Evolutionary conservation across 768 basidiomycete species (phyloP).

Genomic region (Tylopilus sp.): DNA sequence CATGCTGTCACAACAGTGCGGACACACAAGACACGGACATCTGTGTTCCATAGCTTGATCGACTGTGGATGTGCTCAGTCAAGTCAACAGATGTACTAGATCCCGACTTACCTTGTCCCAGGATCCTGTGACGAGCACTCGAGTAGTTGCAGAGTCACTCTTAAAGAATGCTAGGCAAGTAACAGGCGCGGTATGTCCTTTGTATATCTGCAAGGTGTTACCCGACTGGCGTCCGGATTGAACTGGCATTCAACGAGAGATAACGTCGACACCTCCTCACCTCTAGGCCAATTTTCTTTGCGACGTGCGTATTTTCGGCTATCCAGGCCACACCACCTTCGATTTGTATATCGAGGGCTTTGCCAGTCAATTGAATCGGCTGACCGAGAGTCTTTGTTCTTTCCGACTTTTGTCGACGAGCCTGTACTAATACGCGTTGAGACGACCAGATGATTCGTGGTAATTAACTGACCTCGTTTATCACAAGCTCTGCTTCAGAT

Average conservation of each 20-base stretch:
- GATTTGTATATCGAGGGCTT: constrained; percentile 68
- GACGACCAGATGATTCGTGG: background rate
- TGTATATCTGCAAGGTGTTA: constrained; percentile 69
- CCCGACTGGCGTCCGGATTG: constrained; percentile 57
- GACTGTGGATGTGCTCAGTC: constrained; percentile 46
- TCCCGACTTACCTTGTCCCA: constrained; percentile 75
- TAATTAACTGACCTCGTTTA: constrained; percentile 23
- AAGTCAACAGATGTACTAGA: background rate
- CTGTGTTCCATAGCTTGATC: constrained; percentile 82
- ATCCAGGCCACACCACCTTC: constrained; percentile 73
- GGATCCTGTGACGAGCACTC: constrained; percentile 79
- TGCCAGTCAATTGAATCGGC: constrained; percentile 74
- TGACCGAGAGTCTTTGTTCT: constrained; percentile 68
- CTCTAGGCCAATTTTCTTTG: constrained; percentile 72
- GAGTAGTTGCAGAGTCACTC: constrained; percentile 35
- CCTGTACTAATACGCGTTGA: constrained; percentile 39
- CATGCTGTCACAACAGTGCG: background rate
- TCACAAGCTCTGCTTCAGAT: constrained; percentile 31
- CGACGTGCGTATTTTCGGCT: constrained; percentile 79
- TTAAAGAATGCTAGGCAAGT: constrained; percentile 74
- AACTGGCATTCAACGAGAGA: constrained; percentile 5
- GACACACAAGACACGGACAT: constrained; percentile 42
- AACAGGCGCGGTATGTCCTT: constrained; percentile 86
- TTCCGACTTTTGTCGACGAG: constrained; percentile 70
- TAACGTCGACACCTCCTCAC: constrained; percentile 40